Evolutionary conservation across 148 eudicot species (phyloP).

Genomic region (Rhododendron ferrugineum): DNA sequence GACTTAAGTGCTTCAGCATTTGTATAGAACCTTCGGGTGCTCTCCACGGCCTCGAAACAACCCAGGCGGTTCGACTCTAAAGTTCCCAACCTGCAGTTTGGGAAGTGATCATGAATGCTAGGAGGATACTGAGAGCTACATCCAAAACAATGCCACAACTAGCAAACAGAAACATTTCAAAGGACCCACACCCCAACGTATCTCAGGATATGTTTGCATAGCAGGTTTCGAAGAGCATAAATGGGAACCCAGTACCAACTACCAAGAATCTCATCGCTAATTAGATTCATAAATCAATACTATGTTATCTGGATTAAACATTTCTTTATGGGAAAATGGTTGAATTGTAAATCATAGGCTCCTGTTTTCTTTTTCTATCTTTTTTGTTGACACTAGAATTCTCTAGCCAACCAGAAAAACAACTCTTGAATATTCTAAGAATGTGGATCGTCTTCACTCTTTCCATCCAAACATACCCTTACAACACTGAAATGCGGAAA

Average conservation of each 20-base stretch:
- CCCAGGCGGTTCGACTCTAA: constrained; percentile 99
- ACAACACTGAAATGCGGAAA: neutral
- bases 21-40: constrained; percentile 77
- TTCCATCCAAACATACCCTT: neutral
- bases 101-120: constrained; percentile 11
- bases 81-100: constrained; percentile 79
- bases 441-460: neutral
- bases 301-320: neutral
- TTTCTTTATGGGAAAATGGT: neutral
- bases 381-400: neutral
- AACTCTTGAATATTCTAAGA: neutral
- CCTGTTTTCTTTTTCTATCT: neutral
- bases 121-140: neutral
- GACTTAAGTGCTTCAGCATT: neutral
- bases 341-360: neutral
- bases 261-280: neutral
- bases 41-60: constrained; percentile 99
- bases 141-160: neutral
- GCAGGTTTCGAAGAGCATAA: neutral
- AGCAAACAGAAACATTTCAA: constrained; percentile 8
- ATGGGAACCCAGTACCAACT: neutral
- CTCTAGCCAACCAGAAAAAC: neutral
- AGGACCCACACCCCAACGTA: neutral
- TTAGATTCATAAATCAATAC: neutral
- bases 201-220: neutral